Conservation (phyloP, 2,329 filamentous ascomycete genomes). For the Penicillium digitatum region DNA sequence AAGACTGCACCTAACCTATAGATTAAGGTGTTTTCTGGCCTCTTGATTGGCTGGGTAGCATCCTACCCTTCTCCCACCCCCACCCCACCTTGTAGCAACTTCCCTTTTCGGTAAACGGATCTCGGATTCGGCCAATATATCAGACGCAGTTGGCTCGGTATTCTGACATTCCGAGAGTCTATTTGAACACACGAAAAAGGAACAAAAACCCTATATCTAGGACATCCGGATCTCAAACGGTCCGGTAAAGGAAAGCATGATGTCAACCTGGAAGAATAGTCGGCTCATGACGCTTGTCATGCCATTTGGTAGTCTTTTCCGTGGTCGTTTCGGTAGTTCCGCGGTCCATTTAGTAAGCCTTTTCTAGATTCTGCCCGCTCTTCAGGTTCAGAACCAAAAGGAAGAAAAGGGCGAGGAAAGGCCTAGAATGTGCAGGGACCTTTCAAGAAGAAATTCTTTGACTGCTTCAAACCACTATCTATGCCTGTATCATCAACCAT, state of each 20-base stretch:
- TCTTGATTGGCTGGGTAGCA: background rate
- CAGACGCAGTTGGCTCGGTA: background rate
- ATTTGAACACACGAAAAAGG: background rate
- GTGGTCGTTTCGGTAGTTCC: no score
- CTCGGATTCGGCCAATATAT: background rate
- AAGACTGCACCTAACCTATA: background rate
- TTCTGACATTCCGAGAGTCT: background rate
- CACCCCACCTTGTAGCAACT: background rate
- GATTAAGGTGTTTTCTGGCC: background rate
- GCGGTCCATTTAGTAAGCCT: no score
- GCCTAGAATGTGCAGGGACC: no score
- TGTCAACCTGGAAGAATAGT: background rate
- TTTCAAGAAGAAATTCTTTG: no score
- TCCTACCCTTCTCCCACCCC: background rate
- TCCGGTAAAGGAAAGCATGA: background rate
- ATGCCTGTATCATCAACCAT: slow-evolving; percentile 12
- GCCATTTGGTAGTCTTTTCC: no score
- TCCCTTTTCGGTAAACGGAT: background rate
- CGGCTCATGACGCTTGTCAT: no score
- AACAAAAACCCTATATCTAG: background rate
- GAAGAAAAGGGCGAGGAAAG: no score
- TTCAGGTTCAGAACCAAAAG: no score
- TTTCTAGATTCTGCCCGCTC: no score
- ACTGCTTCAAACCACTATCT: background rate
- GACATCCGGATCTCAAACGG: background rate